These are phyloP conservation scores for Selenicereus undatus DNA, from an alignment of 148 eudicot species.

Conservation along the genomic window DNA sequence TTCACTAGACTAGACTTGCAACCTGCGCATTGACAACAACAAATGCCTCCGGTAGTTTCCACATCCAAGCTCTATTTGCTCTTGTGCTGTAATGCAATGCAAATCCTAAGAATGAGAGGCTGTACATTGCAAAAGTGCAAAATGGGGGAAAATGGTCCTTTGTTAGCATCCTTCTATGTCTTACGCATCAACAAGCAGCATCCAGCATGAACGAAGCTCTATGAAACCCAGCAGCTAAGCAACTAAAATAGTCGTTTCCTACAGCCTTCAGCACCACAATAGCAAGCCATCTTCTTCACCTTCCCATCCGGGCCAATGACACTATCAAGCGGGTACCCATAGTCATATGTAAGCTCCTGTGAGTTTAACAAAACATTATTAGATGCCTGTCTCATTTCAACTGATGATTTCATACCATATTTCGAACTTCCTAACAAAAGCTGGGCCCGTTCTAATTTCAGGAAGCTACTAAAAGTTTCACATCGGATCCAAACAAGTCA, in stretches of 20 bases:
- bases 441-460: too few species aligned
- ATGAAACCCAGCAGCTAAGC: background rate
- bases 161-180: background rate
- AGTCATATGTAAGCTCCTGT: constrained; percentile 51
- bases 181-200: background rate
- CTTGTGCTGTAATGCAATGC: background rate
- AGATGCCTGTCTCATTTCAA: background rate
- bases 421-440: background rate
- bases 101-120: background rate
- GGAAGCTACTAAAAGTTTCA: background rate
- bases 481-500: background rate
- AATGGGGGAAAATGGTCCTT: background rate
- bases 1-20: background rate
- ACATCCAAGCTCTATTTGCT: background rate
- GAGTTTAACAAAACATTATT: background rate
- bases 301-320: constrained; percentile 46
- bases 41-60: background rate
- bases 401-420: background rate
- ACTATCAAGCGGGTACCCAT: constrained; percentile 42
- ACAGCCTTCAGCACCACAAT: constrained; percentile 46
- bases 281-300: constrained; percentile 39
- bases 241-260: constrained; percentile 37
- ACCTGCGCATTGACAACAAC: background rate
- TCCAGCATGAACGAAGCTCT: background rate
- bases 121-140: background rate